These are phyloP conservation scores for Peronospora farinosa DNA, from an alignment of 352 stramenopile genomes.

Conservation along the genomic window DNA sequence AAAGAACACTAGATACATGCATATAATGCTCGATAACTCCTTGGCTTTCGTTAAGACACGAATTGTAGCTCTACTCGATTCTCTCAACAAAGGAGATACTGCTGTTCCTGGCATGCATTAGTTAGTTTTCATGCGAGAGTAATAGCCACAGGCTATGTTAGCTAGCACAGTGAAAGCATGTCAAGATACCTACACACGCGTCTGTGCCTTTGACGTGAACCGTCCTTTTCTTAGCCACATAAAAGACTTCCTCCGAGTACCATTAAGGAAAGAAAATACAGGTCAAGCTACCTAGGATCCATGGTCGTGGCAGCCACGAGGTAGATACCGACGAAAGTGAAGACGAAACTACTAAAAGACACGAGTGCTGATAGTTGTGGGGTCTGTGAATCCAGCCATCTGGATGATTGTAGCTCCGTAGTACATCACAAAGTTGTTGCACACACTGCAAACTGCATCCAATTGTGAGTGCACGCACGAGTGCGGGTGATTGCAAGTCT, in stretches of 20 bases:
- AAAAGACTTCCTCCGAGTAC: not conserved
- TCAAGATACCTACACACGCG: slow-evolving; percentile 32
- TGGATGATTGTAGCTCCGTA: too few species aligned
- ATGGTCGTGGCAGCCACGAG: too few species aligned
- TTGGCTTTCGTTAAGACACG: slow-evolving; percentile 41
- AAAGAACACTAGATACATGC: slow-evolving; percentile 71
- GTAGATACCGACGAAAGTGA: too few species aligned
- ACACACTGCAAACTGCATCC: too few species aligned
- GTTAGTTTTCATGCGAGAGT: slow-evolving; percentile 7
- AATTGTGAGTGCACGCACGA: too few species aligned
- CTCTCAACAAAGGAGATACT: slow-evolving; percentile 13
- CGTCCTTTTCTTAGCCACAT: slow-evolving; percentile 15
- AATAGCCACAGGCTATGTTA: slow-evolving; percentile 39
- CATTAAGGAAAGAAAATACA: slow-evolving; percentile 17
- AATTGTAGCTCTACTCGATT: slow-evolving; percentile 35
- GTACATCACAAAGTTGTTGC: too few species aligned
- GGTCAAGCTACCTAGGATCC: slow-evolving; percentile 32
- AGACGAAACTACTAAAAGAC: too few species aligned
- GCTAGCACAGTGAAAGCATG: slow-evolving; percentile 69
- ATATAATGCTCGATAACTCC: too few species aligned
- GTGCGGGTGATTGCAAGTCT: too few species aligned
- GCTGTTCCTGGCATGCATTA: slow-evolving; percentile 29
- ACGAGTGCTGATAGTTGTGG: too few species aligned
- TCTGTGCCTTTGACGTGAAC: slow-evolving; percentile 6
- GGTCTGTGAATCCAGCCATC: too few species aligned